Evolutionary conservation across 2,329 filamentous ascomycete species (phyloP), one percentile per base, ranked within the genome.

Genomic region (Pseudogymnoascus verrucosus): DNA sequence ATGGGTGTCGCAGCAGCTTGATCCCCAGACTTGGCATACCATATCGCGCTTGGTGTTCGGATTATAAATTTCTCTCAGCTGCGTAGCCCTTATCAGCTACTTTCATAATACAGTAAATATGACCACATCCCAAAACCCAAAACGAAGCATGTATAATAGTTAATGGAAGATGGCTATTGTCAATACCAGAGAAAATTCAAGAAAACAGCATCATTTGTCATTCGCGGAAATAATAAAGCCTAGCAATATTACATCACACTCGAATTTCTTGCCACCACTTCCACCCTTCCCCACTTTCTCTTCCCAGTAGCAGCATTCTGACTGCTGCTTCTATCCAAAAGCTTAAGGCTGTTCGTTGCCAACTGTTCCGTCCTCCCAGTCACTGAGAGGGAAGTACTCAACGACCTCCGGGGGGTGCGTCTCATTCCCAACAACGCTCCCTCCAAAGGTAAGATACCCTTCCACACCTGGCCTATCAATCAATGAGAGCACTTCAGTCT

Each of bases 361-460:
- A 31, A 31, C 23, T 11, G 14, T 51, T 5, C 47, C 47, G 12
- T 54, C 47, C 23, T 54, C 47, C 47, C 47, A 54, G 23, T 54
- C 47, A 16, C 5, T 5, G 5, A 54, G 47, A 3, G 23, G 23
- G 8, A 28, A 54, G n/a, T 54, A 54, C 14, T 68, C 51, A 16
- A 67, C 65, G 2, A 70, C 69, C 26, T 67, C 37, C 3, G 71
- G 70, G 62, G 65, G 68, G 57, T 69, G 67, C 8, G 61, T 72
- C 60, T 68, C 65, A 66, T 73, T 74, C 1, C 73, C 73, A 60
- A 68, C 64, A 7, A 71, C 72, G 61, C 67, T 67, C 1, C 73
- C 73, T 1, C 73, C 73, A 66, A 69, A 75, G 14, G 63, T 67
- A 62, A 75, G 65, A 65, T 74, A 75, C 10, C 73, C 73, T 39